These are phyloP conservation scores for Syncephalastrum monosporum DNA, from an alignment of 371 early-diverging fungal species.

Conservation along the genomic window DNA sequence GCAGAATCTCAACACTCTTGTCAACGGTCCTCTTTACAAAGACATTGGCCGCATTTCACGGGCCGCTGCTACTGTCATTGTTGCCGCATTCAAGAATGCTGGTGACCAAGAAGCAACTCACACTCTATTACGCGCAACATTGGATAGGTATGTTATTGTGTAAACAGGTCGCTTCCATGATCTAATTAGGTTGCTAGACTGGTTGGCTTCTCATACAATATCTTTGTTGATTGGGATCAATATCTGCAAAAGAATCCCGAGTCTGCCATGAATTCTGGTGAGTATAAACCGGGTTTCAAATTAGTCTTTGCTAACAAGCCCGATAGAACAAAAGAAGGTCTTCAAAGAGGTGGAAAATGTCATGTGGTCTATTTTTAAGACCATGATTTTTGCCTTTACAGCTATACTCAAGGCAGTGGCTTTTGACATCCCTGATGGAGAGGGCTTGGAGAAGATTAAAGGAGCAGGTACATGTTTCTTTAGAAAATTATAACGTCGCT, in stretches of 20 bases:
- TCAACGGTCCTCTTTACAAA: constrained; percentile 30
- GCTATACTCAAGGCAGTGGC: constrained; percentile 41
- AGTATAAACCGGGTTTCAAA: not conserved
- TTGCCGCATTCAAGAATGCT: constrained; percentile 10
- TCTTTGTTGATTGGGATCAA: constrained; percentile 43
- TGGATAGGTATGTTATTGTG: constrained; percentile 15
- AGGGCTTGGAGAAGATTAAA: constrained; percentile 24
- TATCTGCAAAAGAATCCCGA: constrained; percentile 16
- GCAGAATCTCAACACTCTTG: constrained; percentile 13
- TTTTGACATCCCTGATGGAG: constrained; percentile 34
- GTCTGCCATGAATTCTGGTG: constrained; percentile 16
- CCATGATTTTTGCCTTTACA: constrained; percentile 41
- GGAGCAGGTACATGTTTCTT: constrained; percentile 20
- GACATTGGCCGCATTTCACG: constrained; percentile 49
- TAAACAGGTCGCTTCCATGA: constrained; percentile 2
- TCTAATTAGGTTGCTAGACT: constrained; percentile 17
- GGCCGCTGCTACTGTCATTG: constrained; percentile 28
- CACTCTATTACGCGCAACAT: constrained; percentile 8
- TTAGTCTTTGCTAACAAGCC: not conserved
- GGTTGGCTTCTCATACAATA: constrained; percentile 34
- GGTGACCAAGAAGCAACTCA: constrained; percentile 4
- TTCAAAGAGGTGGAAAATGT: constrained; percentile 17
- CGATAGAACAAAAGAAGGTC: constrained; percentile 8
- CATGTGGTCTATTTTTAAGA: constrained; percentile 41
- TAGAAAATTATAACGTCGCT: not conserved